phyloP scores from a whole-genome alignment of 1,284 basidiomycete species.

The Vanrija pseudolonga region DNA sequence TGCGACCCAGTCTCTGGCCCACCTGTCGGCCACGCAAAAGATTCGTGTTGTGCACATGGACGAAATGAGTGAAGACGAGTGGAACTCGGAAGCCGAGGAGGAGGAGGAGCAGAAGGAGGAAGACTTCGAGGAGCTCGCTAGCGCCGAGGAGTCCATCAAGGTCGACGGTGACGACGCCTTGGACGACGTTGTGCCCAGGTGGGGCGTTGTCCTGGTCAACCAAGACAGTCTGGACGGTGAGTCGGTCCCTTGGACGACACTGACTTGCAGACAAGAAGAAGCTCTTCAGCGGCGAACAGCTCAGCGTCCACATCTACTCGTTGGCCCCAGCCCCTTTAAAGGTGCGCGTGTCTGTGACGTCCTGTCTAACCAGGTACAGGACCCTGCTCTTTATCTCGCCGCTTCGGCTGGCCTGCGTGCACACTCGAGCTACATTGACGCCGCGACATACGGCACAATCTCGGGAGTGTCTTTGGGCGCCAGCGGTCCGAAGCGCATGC shows the following conservation, averaged over 20 bases:
- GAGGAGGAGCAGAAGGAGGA: slow-evolving; percentile 18
- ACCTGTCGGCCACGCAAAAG: slow-evolving; percentile 26
- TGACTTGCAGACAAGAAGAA: slow-evolving; percentile 33
- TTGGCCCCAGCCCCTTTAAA: slow-evolving; percentile 28
- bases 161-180: background rate
- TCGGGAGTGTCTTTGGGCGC: slow-evolving; percentile 27
- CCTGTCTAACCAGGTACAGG: slow-evolving; percentile 20
- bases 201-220: slow-evolving; percentile 39
- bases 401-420: slow-evolving; percentile 22
- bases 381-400: slow-evolving; percentile 35
- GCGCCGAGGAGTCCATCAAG: slow-evolving; percentile 7
- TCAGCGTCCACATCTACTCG: slow-evolving; percentile 39
- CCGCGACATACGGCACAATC: slow-evolving; percentile 35
- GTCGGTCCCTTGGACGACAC: background rate
- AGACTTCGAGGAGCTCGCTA: slow-evolving; percentile 9
- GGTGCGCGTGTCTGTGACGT: background rate
- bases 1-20: slow-evolving; percentile 26
- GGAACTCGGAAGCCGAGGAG: slow-evolving; percentile 33
- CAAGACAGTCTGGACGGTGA: slow-evolving; percentile 37
- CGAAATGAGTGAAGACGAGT: slow-evolving; percentile 37
- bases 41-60: slow-evolving; percentile 46
- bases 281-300: slow-evolving; percentile 28
- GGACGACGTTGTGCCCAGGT: slow-evolving; percentile 16
- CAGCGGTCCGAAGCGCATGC: slow-evolving; percentile 13
- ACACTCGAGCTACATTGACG: slow-evolving; percentile 21